Conservation (phyloP, 1,139 yeast genomes). For the Geotrichum candidum region DNA sequence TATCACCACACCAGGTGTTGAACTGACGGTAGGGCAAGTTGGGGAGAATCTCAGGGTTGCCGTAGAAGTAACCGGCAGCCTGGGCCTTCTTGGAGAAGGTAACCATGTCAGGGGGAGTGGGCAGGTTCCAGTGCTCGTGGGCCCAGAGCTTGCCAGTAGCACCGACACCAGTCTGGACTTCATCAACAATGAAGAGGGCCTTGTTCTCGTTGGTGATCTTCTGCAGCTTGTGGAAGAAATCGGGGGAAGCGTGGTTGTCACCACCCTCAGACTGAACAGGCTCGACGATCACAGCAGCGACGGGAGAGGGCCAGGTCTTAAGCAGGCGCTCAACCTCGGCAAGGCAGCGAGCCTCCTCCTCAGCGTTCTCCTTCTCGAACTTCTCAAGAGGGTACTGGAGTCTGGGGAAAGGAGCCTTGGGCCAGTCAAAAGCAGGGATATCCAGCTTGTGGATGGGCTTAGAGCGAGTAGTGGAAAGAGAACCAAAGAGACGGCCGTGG, state of each 20-base stretch:
- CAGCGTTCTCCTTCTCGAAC: constrained; percentile 36
- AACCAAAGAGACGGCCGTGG: constrained; percentile 80
- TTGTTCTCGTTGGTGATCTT: constrained; percentile 62
- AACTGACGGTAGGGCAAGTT: constrained; percentile 72
- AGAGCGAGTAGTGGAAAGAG: constrained; percentile 71
- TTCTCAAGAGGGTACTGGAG: constrained; percentile 64
- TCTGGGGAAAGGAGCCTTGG: constrained; percentile 74
- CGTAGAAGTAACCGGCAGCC: constrained; percentile 78
- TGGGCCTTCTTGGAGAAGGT: constrained; percentile 83
- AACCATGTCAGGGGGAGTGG: constrained; percentile 72
- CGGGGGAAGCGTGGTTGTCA: constrained; percentile 73
- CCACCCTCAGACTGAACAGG: constrained; percentile 88
- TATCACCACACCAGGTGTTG: constrained; percentile 92
- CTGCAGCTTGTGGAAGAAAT: constrained; percentile 72
- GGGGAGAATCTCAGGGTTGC: constrained; percentile 64
- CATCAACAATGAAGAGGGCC: constrained; percentile 68
- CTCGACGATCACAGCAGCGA: constrained; percentile 71
- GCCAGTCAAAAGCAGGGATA: constrained; percentile 82
- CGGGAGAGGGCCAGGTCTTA: constrained; percentile 45
- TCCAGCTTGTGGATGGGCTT: constrained; percentile 82
- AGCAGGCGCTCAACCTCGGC: constrained; percentile 42
- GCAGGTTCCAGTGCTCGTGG: constrained; percentile 71
- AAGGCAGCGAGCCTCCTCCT: constrained; percentile 54
- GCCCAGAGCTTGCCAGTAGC: constrained; percentile 85
- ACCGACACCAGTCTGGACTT: constrained; percentile 84